Evolutionary conservation across 805 yeast genomes (phyloP), one percentile per base, ranked within the genome.

Genomic region (Wickerhamomyces xylosicus): DNA sequence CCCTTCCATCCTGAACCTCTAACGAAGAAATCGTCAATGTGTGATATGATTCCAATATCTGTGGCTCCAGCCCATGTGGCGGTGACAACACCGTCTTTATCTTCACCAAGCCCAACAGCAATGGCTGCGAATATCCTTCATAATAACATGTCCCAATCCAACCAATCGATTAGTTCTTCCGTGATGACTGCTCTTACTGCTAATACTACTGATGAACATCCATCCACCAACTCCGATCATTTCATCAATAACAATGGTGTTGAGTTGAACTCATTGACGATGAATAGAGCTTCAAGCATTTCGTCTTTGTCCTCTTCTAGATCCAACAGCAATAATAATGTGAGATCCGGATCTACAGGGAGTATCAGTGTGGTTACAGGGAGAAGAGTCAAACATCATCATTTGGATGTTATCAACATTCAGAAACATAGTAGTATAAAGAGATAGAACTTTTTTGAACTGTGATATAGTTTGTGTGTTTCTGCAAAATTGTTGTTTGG

Each of bases 311-410:
- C 41, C 3, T 51, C 56, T 0, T 39, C 40, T 9, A 37, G 46
- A 9, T 42, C 46, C 36, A 34, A 37, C 7, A 44, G 40, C 18
- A 39, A 45, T 9, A n/a, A n/a, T n/a, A n/a, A n/a, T n/a, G n/a
- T n/a, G 6, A 21, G 25, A 10, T 21, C 25, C 10, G 6, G 9
- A 7, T 21, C 25, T 10, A 7, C 25, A 7, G 25, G 25, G 10
- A 21, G 25, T 21, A 21, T 21, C 25, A 21, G 10, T 21, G 25
- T 6, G 6, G 6, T 10, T 21, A 10, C 25, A 21, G 10, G 8
- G 3, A 36, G 42, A 34, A 43, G 46, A 16, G 17, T 22, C 4
- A 51, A 38, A 35, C 58, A 54, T 38, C 48, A 52, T 33, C 58
- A 54, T 38, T 36, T 53, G 40, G 56, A 51, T 32, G 47, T 53